Conservation (phyloP, 1,139 yeast species). For the Pichia norvegensis region DNA sequence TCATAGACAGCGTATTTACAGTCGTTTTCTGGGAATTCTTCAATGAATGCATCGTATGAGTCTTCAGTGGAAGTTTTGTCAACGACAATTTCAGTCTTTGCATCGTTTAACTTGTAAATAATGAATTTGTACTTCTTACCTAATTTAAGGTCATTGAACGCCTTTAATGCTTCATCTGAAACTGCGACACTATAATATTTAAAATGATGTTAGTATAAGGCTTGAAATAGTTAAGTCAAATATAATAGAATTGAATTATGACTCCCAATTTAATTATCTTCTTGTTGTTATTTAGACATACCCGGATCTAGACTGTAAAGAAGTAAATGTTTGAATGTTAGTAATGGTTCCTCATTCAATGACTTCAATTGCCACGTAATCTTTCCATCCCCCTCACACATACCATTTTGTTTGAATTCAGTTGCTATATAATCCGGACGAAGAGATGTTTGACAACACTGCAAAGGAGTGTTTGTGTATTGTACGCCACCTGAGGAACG, state of each 20-base stretch:
- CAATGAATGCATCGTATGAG: constrained; percentile 72
- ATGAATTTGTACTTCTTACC: constrained; percentile 86
- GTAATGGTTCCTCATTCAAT: not conserved
- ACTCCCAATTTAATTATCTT: not conserved
- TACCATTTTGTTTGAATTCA: constrained; percentile 1
- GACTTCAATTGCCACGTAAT: not conserved
- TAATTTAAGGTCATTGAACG: constrained; percentile 91
- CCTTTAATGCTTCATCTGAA: constrained; percentile 86
- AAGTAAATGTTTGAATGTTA: not conserved
- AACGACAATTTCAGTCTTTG: constrained; percentile 85
- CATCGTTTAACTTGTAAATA: constrained; percentile 70
- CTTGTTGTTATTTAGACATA: constrained; percentile 30
- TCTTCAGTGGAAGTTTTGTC: constrained; percentile 68
- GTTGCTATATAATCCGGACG: not conserved
- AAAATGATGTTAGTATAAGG: not conserved
- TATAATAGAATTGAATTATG: too few relatives aligned
- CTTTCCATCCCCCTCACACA: not conserved
- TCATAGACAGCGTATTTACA: constrained; percentile 96
- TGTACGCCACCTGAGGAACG: not conserved
- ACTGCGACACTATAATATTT: constrained; percentile 64
- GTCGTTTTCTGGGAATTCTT: constrained; percentile 87
- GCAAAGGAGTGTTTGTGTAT: not conserved
- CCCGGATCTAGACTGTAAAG: constrained; percentile 58
- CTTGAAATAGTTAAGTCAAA: too few relatives aligned
- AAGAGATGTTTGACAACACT: not conserved